Evolutionary conservation across 495 filamentous ascomycete species (phyloP), one percentile per base, ranked within the genome.

Genomic region (Corynascus novoguineensis): DNA sequence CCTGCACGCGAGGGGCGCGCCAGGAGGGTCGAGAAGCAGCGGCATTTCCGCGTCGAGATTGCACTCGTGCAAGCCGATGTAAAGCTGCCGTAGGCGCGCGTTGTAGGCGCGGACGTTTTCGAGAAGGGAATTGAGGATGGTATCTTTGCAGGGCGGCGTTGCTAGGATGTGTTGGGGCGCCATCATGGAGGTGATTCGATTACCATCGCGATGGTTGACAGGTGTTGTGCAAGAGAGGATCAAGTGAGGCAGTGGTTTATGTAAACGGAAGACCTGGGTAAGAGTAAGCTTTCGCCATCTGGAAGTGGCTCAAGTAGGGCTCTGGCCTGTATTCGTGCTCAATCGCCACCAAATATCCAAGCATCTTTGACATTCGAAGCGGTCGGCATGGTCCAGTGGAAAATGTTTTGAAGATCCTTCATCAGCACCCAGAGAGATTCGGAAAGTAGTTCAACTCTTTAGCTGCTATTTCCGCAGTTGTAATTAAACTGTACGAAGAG

Each of bases 1-100:
- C 51, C 61, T 32, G 24, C 62, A 69, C 27, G 62, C 25, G 24
- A 69, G 50, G 35, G 41, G 64, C 46, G 49, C 58, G 35, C 48
- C 55, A 25, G 50, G 46, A 29, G 32, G 53, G 55, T 67, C 65
- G 58, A 62, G 53, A 14, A 69, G 49, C 48, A 63, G 44, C n/a
- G 66, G 64, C 58, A 69, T 63, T 47, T 57, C 46, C 32, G 40
- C 35, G 14, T 62, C 46, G 53, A 51, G 32, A 2, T 38, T 14
- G 21, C 10, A 32, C 3, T 17, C 10, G 14, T 34, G 6, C 21
- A 50, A 21, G 31, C 17, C 31, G 31, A 28, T 12, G 21, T 34
- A n/a, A n/a, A 22, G 45, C 4, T 21, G 31, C 32, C 17, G 31
- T 5, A 9, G 3, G 34, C 17, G 48, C 34, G 31, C 48, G 14